Percentiles rank a stretch among this genome's conserved stretches.
phyloP scores from a whole-genome alignment of 108 stramenopile genomes.

The Fragilaria radians region DNA sequence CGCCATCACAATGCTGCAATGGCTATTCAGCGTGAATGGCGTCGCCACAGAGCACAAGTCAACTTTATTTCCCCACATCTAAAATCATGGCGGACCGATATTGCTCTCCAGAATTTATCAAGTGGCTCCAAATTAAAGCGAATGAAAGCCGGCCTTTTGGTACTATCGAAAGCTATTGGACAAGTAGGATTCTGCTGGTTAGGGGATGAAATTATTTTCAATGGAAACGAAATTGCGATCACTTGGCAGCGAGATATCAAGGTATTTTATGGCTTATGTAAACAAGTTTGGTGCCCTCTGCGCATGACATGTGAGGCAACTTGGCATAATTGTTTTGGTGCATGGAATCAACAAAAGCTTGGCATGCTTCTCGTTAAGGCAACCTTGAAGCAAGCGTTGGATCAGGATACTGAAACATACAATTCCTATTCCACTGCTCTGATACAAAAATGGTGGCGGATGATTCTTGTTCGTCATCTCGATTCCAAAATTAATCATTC shows the following conservation, averaged over 20 bases:
- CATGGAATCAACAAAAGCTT: background rate
- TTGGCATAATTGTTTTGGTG: no score
- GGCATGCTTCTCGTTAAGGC: background rate
- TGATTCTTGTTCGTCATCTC: no score
- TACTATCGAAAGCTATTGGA: conserved; percentile 2
- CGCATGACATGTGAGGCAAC: background rate
- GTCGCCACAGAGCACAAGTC: background rate
- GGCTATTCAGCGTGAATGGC: conserved; percentile 2
- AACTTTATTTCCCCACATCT: background rate
- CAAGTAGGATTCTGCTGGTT: background rate
- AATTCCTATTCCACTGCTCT: conserved; percentile 1
- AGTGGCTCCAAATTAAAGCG: background rate
- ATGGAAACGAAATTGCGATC: background rate
- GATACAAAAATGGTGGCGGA: background rate
- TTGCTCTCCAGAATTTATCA: background rate
- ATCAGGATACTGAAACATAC: background rate
- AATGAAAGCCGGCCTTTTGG: conserved; percentile 3
- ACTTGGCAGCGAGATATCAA: background rate
- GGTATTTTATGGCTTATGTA: background rate
- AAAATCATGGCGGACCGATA: background rate
- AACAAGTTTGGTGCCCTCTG: background rate
- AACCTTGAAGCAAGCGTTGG: background rate
- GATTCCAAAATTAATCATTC: no score
- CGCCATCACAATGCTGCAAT: conserved; percentile 8
- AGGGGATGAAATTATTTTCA: background rate